Evolutionary conservation across 2,329 filamentous ascomycete genomes (phyloP), one percentile per base, ranked within the genome.

Genomic region (Ceratocystis huliohia): DNA sequence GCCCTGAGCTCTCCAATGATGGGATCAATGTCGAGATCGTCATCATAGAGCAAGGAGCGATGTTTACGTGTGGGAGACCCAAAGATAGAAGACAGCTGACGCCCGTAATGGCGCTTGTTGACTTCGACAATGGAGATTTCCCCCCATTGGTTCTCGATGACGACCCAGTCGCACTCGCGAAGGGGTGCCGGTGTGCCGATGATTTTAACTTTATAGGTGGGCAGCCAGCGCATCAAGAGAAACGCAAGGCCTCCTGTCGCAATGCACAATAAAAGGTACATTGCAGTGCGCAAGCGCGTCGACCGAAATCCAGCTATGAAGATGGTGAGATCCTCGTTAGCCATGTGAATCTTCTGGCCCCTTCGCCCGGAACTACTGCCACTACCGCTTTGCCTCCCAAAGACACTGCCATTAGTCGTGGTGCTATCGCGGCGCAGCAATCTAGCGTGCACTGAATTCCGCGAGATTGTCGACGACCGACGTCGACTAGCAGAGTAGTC

Each of bases 121-220:
- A 97, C 81, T 63, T 85, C 73, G 72, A 96, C 83, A n/a, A 94
- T 83, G 13, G 82, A 81, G 75, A 97, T 88, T 75, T 97, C 93
- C 63, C 89, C 88, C 93, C 94, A 97, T 81, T 97, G 91, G 72
- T 99, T 96, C 82, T 96, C 94, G 69, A 97, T 84, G 33, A 96
- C 92, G 56, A 96, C 87, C 94, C 95, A 99, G 68, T 89, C 82
- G 72, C 90, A 94, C 65, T 88, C 84, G 65, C 82, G 81, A 37
- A 99, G 78, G 1, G 89, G 80, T 17, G 83, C 84, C 4, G 85
- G 78, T 65, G 79, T 82, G 33, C 94, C 94, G 50, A 89, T 80
- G 53, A 97, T 74, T 62, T 81, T 82, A 63, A 97, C 86, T 71
- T 89, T 86, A 90, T 90, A 96, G 67, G 86, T 83, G 4, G 94